Percentiles rank a stretch among this genome's conserved stretches.
Conservation (phyloP, 257 asterid species). For the Verbena officinalis region DNA sequence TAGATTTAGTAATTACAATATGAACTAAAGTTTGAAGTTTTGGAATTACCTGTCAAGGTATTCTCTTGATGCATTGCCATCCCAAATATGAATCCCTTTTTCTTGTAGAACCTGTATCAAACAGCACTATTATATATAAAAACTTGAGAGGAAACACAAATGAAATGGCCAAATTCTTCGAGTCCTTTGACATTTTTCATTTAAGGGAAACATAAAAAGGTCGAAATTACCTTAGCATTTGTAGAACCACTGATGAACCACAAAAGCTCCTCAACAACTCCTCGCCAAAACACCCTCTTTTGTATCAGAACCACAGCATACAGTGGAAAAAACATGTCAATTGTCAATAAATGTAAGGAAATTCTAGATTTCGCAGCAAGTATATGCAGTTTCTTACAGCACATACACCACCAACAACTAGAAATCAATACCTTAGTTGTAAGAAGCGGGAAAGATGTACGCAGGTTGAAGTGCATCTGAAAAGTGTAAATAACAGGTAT, state of each 20-base stretch:
- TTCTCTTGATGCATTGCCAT: slow-evolving; percentile 81
- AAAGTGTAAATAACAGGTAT: slow-evolving; percentile 27
- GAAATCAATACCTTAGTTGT: slow-evolving; percentile 74
- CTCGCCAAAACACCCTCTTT: slow-evolving; percentile 96
- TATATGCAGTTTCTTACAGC: background rate
- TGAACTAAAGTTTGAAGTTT: slow-evolving; percentile 11
- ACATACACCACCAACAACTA: background rate
- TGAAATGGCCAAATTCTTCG: background rate
- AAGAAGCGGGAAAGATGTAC: slow-evolving; percentile 90
- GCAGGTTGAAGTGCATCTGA: slow-evolving; percentile 92
- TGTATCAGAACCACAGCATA: slow-evolving; percentile 13
- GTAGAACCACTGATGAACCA: slow-evolving; percentile 99
- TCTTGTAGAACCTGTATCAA: slow-evolving; percentile 61
- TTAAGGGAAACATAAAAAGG: background rate
- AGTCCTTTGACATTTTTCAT: background rate
- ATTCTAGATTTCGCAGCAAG: slow-evolving; percentile 6
- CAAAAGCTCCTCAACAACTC: slow-evolving; percentile 95
- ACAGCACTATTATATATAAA: slow-evolving; percentile 6
- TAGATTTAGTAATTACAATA: slow-evolving; percentile 23
- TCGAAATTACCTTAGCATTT: slow-evolving; percentile 73
- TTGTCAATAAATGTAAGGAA: slow-evolving; percentile 4
- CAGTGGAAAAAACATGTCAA: background rate
- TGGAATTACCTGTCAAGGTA: slow-evolving; percentile 64
- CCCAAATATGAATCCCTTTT: slow-evolving; percentile 75
- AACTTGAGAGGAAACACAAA: background rate